These are phyloP conservation scores for Aureobasidium vineae DNA, from an alignment of 2,329 filamentous ascomycete genomes.

Conservation along the genomic window DNA sequence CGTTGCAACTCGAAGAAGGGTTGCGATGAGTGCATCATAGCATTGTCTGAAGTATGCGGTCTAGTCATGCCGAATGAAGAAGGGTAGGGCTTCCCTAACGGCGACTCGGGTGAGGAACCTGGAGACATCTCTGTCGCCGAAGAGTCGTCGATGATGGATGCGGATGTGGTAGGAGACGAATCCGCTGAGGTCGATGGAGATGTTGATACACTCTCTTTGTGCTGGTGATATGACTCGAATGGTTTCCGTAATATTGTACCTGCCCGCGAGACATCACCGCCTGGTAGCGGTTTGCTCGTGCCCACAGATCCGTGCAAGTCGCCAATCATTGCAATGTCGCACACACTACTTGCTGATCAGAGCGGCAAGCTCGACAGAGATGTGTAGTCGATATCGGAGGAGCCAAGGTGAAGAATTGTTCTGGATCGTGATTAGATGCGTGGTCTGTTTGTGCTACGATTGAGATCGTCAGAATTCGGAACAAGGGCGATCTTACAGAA, in stretches of 20 bases:
- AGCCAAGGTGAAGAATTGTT: not conserved
- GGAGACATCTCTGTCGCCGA: constrained; percentile 88
- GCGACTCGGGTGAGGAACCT: constrained; percentile 88
- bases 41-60: constrained; percentile 48
- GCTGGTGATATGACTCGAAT: constrained; percentile 54
- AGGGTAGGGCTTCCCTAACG: constrained; percentile 69
- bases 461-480: not conserved
- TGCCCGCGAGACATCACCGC: constrained; percentile 21
- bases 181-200: constrained; percentile 81
- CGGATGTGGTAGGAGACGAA: constrained; percentile 90
- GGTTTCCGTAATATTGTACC: constrained; percentile 8
- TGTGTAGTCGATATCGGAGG: not conserved
- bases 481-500: not conserved
- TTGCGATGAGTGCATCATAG: constrained; percentile 51
- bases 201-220: constrained; percentile 74
- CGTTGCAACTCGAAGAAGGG: constrained; percentile 56
- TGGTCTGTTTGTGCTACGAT: not conserved
- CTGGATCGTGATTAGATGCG: not conserved
- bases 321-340: constrained; percentile 17
- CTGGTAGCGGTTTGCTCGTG: constrained; percentile 23
- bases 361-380: not conserved
- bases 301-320: constrained; percentile 8
- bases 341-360: constrained; percentile 1
- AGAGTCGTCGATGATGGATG: constrained; percentile 89
- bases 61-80: constrained; percentile 63